Conservation (phyloP, 768 basidiomycete genomes). For the Pulveroboletus sp. region DNA sequence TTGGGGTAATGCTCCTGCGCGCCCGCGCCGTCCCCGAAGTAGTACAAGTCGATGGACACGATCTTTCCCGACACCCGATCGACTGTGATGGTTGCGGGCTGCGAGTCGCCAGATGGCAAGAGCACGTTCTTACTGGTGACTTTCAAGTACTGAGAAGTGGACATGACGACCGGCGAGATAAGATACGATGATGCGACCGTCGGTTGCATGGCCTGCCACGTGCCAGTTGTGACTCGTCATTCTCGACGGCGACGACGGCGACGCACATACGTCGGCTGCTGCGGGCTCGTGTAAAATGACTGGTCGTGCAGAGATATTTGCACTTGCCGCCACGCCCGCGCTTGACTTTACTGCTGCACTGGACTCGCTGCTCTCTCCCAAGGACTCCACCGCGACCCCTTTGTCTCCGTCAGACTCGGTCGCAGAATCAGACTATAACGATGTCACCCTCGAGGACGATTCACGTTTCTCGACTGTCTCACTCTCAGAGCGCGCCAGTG, state of each 20-base stretch:
- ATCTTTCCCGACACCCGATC: conserved; percentile 58
- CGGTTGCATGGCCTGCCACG: background rate
- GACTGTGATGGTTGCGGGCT: conserved; percentile 64
- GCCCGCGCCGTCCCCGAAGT: conserved; percentile 30
- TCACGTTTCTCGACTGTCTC: conserved; percentile 49
- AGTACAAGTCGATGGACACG: conserved; percentile 38
- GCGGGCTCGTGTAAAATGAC: conserved; percentile 13
- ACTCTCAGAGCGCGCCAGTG: conserved; percentile 35
- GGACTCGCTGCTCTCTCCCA: conserved; percentile 50
- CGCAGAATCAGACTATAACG: conserved; percentile 61
- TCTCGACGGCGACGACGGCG: conserved; percentile 2
- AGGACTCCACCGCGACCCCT: conserved; percentile 28
- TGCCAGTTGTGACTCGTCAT: background rate
- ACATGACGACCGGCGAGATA: conserved; percentile 10
- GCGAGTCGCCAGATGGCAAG: conserved; percentile 45
- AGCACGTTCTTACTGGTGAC: conserved; percentile 56
- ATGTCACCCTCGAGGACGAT: conserved; percentile 45
- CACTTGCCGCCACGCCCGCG: conserved; percentile 3
- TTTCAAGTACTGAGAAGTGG: conserved; percentile 25
- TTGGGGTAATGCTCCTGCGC: conserved; percentile 20
- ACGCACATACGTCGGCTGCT: background rate
- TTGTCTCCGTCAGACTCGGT: conserved; percentile 38
- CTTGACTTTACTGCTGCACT: conserved; percentile 27
- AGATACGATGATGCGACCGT: background rate
- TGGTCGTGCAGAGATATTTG: conserved; percentile 11